Conservation (phyloP, 106 monocot species). For the Allium fistulosum region DNA sequence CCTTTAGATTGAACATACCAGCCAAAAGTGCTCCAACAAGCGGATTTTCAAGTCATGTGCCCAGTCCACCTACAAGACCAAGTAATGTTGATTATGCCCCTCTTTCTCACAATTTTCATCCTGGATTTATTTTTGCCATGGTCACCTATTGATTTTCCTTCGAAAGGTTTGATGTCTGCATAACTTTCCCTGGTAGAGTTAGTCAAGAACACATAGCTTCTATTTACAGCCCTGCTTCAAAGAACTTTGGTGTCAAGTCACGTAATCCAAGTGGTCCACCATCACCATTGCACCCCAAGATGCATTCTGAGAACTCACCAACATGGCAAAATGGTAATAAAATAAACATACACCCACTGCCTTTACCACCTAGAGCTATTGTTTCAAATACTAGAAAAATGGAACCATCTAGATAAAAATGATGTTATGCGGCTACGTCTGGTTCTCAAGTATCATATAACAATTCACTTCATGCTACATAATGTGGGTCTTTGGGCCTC, state of each 20-base stretch:
- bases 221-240: constrained; percentile 40
- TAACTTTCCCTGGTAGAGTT: constrained; percentile 33
- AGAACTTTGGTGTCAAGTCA: constrained; percentile 45
- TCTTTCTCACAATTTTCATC: constrained; percentile 13
- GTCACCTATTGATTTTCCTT: constrained; percentile 34
- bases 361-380: constrained; percentile 69
- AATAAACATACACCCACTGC: constrained; percentile 68
- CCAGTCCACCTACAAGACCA: constrained; percentile 49
- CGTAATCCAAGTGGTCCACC: constrained; percentile 75
- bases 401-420: too few relatives aligned
- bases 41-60: constrained; percentile 61
- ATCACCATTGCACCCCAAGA: constrained; percentile 72
- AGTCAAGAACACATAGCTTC: constrained; percentile 56
- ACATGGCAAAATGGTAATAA: constrained; percentile 37
- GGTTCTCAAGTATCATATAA: too few relatives aligned
- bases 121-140: constrained; percentile 20
- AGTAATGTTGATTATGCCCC: constrained; percentile 39
- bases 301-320: constrained; percentile 35
- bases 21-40: constrained; percentile 89
- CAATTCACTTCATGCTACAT: too few relatives aligned
- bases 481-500: too few relatives aligned
- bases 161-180: constrained; percentile 22
- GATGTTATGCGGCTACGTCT: too few relatives aligned
- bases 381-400: not conserved
- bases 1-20: constrained; percentile 66